These are phyloP conservation scores for Taiozyma sp. DNA, from an alignment of 1,139 yeast genomes.

Conservation along the genomic window DNA sequence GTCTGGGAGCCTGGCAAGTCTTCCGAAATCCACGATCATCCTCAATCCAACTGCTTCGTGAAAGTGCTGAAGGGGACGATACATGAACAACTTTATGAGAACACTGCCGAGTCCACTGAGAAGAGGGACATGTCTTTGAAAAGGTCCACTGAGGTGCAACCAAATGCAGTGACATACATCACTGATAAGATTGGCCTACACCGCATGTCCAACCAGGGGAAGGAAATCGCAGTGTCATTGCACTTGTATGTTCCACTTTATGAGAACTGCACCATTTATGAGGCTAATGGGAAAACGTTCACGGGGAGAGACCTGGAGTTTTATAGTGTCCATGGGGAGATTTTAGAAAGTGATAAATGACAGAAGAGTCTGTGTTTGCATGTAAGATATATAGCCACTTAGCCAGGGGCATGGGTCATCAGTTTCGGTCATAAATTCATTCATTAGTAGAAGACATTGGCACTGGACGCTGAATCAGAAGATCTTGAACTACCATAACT, in stretches of 20 bases:
- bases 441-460: conserved; percentile 5
- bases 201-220: conserved; percentile 30
- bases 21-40: conserved; percentile 56
- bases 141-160: conserved; percentile 10
- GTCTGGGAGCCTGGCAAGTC: conserved; percentile 55
- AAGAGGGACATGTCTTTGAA: conserved; percentile 9
- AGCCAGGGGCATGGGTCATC: too few relatives aligned
- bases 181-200: conserved; percentile 52
- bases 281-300: conserved; percentile 1
- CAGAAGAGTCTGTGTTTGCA: background rate
- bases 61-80: conserved; percentile 47
- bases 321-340: conserved; percentile 8
- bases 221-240: conserved; percentile 38
- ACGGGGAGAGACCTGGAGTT: background rate
- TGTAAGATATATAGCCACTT: too few relatives aligned
- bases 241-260: conserved; percentile 60
- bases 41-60: conserved; percentile 58
- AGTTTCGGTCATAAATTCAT: background rate
- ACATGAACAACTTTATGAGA: conserved; percentile 41
- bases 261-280: conserved; percentile 29
- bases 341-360: background rate
- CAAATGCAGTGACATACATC: conserved; percentile 49
- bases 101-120: conserved; percentile 31
- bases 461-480: conserved; percentile 10
- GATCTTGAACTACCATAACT: conserved; percentile 18